A percentile compares a stretch with the other conserved stretches of the same genome.
phyloP scores from a whole-genome alignment of 805 yeast species.

The Brettanomyces bruxellensis region DNA sequence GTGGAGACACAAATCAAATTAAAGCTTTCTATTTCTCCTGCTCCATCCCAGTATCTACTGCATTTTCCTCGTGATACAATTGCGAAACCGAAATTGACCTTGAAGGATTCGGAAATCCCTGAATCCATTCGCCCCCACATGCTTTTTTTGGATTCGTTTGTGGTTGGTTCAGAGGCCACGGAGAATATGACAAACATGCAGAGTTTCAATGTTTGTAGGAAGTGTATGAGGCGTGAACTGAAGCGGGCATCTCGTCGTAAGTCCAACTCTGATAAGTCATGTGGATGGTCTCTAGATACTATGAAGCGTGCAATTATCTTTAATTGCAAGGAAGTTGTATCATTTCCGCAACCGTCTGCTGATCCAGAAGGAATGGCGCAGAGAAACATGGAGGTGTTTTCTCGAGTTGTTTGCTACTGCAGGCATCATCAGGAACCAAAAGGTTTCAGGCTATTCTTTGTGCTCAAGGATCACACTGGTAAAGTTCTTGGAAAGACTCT shows the following conservation, averaged over 20 bases:
- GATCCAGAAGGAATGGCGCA: constrained; percentile 13
- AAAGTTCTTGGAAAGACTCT: constrained; percentile 62
- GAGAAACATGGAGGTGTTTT: constrained; percentile 39
- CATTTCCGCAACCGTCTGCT: constrained; percentile 52
- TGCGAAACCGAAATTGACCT: constrained; percentile 75
- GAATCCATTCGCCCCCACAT: constrained; percentile 42
- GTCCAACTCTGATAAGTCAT: constrained; percentile 65
- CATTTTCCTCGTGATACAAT: constrained; percentile 84
- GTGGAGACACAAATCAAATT: constrained; percentile 95
- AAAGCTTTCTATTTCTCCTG: constrained; percentile 57
- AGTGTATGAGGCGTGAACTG: constrained; percentile 88
- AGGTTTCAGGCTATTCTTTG: constrained; percentile 71
- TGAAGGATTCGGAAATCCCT: constrained; percentile 39
- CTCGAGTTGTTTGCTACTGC: constrained; percentile 91
- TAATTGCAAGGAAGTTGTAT: constrained; percentile 82
- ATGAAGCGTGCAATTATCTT: constrained; percentile 80
- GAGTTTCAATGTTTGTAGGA: constrained; percentile 69
- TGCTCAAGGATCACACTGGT: constrained; percentile 52
- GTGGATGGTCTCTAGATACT: constrained; percentile 68
- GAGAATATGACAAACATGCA: constrained; percentile 11
- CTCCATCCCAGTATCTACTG: constrained; percentile 63
- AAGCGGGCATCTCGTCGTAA: constrained; percentile 92
- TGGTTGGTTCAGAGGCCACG: constrained; percentile 31
- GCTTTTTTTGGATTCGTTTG: constrained; percentile 68
- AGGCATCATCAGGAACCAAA: constrained; percentile 86